phyloP scores from a whole-genome alignment of 768 basidiomycete genomes.

The Fomitopsis pulvina region DNA sequence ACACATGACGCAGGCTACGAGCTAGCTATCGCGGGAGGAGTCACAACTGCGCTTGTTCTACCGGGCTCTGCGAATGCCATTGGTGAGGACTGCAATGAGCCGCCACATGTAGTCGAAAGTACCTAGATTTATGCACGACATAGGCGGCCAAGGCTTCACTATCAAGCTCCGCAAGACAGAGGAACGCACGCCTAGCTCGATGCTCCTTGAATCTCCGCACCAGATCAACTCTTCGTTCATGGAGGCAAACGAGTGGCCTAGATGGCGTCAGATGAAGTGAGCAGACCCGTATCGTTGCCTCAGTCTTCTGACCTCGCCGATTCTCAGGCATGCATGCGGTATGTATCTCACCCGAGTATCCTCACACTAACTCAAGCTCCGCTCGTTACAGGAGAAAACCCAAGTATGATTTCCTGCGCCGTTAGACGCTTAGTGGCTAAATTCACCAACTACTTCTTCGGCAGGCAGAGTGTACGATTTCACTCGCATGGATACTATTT shows the following conservation, averaged over 20 bases:
- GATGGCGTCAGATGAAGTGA: conserved; percentile 78
- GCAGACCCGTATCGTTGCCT: conserved; percentile 13
- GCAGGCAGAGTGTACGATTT: conserved; percentile 23
- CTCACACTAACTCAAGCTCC: no score
- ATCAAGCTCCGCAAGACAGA: conserved; percentile 73
- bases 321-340: conserved; percentile 50
- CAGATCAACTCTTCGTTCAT: conserved; percentile 46
- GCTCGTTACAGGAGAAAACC: conserved; percentile 53
- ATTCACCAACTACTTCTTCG: background rate
- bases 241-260: conserved; percentile 38
- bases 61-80: conserved; percentile 52
- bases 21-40: conserved; percentile 69
- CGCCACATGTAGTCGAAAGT: background rate
- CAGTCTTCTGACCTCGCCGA: background rate
- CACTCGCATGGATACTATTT: conserved; percentile 60
- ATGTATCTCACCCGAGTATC: no score
- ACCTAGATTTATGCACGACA: background rate
- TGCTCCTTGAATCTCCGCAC: conserved; percentile 73
- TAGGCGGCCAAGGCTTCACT: conserved; percentile 66
- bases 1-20: conserved; percentile 71
- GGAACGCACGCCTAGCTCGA: conserved; percentile 64
- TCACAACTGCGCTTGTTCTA: conserved; percentile 70
- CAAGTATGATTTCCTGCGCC: conserved; percentile 25
- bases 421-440: background rate
- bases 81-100: conserved; percentile 9